A percentile compares a stretch with the other conserved stretches of the same genome.
Conservation (phyloP, 768 basidiomycete genomes). For the Lentinula boryana region DNA sequence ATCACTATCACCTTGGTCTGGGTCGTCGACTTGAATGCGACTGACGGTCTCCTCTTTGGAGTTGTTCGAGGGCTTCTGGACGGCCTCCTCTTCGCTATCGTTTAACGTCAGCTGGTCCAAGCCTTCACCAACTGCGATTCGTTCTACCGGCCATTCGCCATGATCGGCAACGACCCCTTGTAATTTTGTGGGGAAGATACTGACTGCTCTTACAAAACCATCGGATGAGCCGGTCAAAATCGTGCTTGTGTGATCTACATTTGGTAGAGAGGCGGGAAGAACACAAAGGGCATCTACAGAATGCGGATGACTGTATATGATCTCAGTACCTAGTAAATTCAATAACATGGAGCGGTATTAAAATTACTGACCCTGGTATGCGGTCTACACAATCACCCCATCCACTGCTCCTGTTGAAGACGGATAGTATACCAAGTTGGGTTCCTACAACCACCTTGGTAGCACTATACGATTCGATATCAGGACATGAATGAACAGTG, state of each 20-base stretch:
- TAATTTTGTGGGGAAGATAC: slow-evolving; percentile 84
- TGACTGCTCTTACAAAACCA: slow-evolving; percentile 81
- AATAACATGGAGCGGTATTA: not conserved
- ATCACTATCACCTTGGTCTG: slow-evolving; percentile 11
- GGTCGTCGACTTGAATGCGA: not conserved
- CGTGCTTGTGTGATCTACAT: slow-evolving; percentile 57
- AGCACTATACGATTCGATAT: slow-evolving; percentile 34
- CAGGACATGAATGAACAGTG: not conserved
- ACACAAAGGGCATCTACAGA: slow-evolving; percentile 85
- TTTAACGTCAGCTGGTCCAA: slow-evolving; percentile 24
- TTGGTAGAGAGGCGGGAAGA: slow-evolving; percentile 56
- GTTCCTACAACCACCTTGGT: slow-evolving; percentile 85
- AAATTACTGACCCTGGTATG: slow-evolving; percentile 59
- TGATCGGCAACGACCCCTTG: slow-evolving; percentile 89
- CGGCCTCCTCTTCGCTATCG: slow-evolving; percentile 9
- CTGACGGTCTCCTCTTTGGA: not conserved
- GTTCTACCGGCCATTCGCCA: slow-evolving; percentile 88
- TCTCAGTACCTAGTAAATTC: not conserved
- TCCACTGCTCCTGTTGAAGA: slow-evolving; percentile 83
- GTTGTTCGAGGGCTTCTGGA: slow-evolving; percentile 5
- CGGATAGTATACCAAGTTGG: slow-evolving; percentile 81
- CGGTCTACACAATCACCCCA: slow-evolving; percentile 93
- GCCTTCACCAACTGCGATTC: slow-evolving; percentile 59
- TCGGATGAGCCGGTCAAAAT: slow-evolving; percentile 91
- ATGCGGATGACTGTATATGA: slow-evolving; percentile 68